These are phyloP conservation scores for Heliosperma pusillum DNA, from an alignment of 148 eudicot species.

Conservation along the genomic window DNA sequence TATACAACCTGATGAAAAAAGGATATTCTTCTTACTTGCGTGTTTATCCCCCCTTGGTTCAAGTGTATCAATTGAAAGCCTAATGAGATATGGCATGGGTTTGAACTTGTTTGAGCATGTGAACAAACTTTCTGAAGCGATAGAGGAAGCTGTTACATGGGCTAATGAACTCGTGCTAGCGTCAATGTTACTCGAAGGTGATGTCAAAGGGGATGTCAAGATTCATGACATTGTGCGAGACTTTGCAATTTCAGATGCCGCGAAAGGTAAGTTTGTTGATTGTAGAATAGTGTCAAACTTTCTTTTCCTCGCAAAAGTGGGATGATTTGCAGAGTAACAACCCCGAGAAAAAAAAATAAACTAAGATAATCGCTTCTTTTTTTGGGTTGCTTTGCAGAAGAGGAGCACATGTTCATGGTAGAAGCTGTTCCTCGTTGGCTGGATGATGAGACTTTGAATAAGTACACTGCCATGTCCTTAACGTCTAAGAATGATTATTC, in stretches of 20 bases:
- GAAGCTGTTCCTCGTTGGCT: slow-evolving; percentile 7
- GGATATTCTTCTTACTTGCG: too few relatives aligned
- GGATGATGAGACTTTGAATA: not conserved
- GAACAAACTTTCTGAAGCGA: not conserved
- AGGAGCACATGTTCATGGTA: not conserved
- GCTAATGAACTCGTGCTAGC: not conserved
- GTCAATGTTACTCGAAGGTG: not conserved
- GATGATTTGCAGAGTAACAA: too few relatives aligned
- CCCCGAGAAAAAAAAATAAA: too few relatives aligned
- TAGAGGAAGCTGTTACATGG: not conserved
- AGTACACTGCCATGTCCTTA: slow-evolving; percentile 3
- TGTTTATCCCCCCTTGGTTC: slow-evolving; percentile 3
- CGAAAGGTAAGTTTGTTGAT: too few relatives aligned
- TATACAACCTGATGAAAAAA: not conserved
- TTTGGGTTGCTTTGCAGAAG: too few relatives aligned
- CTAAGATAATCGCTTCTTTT: too few relatives aligned
- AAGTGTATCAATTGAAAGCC: not conserved
- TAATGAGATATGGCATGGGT: slow-evolving; percentile 9
- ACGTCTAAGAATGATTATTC: not conserved
- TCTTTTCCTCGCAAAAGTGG: too few relatives aligned
- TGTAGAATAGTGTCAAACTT: too few relatives aligned
- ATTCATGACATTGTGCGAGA: not conserved
- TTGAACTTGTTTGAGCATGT: slow-evolving; percentile 3
- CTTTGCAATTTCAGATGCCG: not conserved
- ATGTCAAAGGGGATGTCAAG: not conserved